Conservation (phyloP, 2,329 filamentous ascomycete genomes). For the Daldinia sp. region DNA sequence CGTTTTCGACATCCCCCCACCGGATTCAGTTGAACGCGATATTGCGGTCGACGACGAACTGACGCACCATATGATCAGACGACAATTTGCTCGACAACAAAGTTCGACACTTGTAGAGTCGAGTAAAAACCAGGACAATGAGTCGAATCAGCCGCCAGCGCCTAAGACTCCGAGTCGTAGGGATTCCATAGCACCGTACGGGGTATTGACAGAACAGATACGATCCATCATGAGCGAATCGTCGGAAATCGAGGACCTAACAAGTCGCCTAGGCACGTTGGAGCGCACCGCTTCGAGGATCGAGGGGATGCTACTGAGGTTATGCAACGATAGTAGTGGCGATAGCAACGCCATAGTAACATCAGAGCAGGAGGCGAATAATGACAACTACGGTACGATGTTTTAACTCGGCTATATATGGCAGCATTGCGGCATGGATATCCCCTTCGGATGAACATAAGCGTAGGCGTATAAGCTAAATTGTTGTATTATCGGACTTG, state of each 20-base stretch:
- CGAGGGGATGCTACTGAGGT: slow-evolving; percentile 55
- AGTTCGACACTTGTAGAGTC: slow-evolving; percentile 46
- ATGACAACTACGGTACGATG: background rate
- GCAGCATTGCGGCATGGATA: background rate
- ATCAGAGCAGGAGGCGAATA: slow-evolving; percentile 34
- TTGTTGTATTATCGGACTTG: background rate
- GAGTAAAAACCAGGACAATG: slow-evolving; percentile 22
- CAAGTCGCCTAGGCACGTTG: slow-evolving; percentile 56
- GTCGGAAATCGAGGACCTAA: slow-evolving; percentile 56
- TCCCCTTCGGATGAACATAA: background rate
- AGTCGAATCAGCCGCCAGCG: slow-evolving; percentile 23
- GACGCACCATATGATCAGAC: slow-evolving; percentile 64
- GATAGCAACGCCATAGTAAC: background rate
- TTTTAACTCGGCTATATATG: slow-evolving; percentile 34
- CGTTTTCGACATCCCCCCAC: slow-evolving; percentile 76
- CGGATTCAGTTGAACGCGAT: slow-evolving; percentile 65
- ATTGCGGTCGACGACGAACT: slow-evolving; percentile 68
- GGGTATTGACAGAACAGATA: slow-evolving; percentile 60
- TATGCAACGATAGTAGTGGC: slow-evolving; percentile 41
- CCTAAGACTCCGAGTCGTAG: slow-evolving; percentile 54
- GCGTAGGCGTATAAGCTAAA: background rate
- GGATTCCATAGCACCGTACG: slow-evolving; percentile 64
- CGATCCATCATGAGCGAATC: slow-evolving; percentile 58
- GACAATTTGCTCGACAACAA: slow-evolving; percentile 61
- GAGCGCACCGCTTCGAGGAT: slow-evolving; percentile 60